A percentile compares a stretch with the other conserved stretches of the same genome.
phyloP scores from a whole-genome alignment of 495 filamentous ascomycete species.

The Amorphotheca resinae region DNA sequence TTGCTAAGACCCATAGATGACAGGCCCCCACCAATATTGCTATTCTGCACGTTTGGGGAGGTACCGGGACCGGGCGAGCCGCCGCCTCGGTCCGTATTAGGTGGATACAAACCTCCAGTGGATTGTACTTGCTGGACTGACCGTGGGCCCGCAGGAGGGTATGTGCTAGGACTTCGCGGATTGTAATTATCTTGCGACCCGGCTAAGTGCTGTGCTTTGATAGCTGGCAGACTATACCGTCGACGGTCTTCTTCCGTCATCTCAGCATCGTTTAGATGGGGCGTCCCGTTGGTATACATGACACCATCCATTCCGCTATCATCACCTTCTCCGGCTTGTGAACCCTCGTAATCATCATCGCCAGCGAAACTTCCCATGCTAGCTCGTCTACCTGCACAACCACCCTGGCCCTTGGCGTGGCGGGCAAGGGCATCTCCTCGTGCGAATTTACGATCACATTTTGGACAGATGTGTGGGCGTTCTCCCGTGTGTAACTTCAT shows the following conservation, averaged over 20 bases:
- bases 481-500: slow-evolving; percentile 95
- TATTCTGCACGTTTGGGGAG: slow-evolving; percentile 30
- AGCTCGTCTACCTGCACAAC: slow-evolving; percentile 79
- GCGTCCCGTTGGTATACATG: slow-evolving; percentile 46
- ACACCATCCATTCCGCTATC: slow-evolving; percentile 71
- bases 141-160: slow-evolving; percentile 53
- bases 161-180: slow-evolving; percentile 53
- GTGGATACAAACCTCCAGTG: slow-evolving; percentile 48
- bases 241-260: slow-evolving; percentile 39
- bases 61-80: slow-evolving; percentile 40
- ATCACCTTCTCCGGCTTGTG: slow-evolving; percentile 41
- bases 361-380: slow-evolving; percentile 77
- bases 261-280: slow-evolving; percentile 55
- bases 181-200: slow-evolving; percentile 32
- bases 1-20: slow-evolving; percentile 35
- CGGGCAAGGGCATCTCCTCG: slow-evolving; percentile 89
- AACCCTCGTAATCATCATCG: slow-evolving; percentile 57
- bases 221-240: slow-evolving; percentile 53
- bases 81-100: slow-evolving; percentile 33
- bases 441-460: slow-evolving; percentile 88
- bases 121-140: slow-evolving; percentile 31
- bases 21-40: slow-evolving; percentile 29
- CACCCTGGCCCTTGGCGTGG: slow-evolving; percentile 91
- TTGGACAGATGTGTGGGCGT: slow-evolving; percentile 84
- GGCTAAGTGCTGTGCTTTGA: slow-evolving; percentile 54